These are phyloP conservation scores for Penicillium sp. DNA, from an alignment of 2,329 filamentous ascomycete species.

Conservation along the genomic window DNA sequence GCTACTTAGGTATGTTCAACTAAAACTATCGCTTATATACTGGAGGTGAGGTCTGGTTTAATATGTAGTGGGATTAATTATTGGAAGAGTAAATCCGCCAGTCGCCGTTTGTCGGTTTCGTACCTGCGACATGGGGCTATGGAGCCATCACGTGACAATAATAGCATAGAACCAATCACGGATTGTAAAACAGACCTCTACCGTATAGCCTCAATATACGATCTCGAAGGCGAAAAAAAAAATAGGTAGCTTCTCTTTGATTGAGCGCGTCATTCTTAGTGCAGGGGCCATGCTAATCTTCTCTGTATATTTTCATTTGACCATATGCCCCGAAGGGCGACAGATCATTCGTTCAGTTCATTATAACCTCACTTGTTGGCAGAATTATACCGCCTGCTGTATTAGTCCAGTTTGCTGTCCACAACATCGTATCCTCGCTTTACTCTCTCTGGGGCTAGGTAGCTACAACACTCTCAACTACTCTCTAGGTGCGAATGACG, in stretches of 20 bases:
- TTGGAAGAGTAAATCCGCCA: neutral
- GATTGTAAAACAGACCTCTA: too few relatives aligned
- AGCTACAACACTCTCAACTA: neutral
- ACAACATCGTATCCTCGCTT: neutral
- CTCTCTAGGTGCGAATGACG: too few relatives aligned
- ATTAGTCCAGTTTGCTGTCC: neutral
- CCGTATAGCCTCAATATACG: neutral
- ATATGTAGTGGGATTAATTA: too few relatives aligned
- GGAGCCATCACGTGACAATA: neutral
- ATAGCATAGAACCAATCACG: neutral
- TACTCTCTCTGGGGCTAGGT: neutral
- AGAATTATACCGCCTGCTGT: neutral
- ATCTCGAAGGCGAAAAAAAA: slow-evolving; percentile 47
- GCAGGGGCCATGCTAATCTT: slow-evolving; percentile 81
- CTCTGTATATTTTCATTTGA: slow-evolving; percentile 70
- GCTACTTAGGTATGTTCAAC: neutral
- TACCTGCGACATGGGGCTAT: neutral
- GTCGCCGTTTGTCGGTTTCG: neutral
- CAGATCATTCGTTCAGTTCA: neutral
- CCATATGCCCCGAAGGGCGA: slow-evolving; percentile 54
- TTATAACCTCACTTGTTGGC: slow-evolving; percentile 21
- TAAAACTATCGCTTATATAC: neutral
- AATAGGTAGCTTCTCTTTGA: slow-evolving; percentile 73
- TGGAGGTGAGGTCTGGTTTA: neutral
- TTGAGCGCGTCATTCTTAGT: slow-evolving; percentile 93